Evolutionary conservation across 1,284 basidiomycete genomes (phyloP), one percentile per base, ranked within the genome.

Genomic region (Cutaneotrichosporon sp.): DNA sequence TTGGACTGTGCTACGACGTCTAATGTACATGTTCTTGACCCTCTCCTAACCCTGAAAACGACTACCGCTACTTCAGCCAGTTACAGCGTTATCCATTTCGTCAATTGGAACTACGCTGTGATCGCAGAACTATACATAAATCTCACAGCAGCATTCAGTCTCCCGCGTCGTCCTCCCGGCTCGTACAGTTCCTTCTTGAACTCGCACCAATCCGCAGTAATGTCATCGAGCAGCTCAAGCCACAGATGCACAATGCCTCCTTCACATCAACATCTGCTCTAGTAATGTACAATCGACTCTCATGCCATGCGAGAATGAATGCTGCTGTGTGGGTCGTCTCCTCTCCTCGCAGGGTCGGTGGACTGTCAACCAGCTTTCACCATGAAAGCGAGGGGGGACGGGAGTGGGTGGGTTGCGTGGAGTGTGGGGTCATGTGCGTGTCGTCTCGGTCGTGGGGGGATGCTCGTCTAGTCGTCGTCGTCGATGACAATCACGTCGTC

Each of bases 401-500:
- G 10, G 4, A 14, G 22, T 9, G 8, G 36, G 40, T 58, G 47
- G 21, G 49, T 38, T n/a, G 18, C 18, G 16, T 40, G 36, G 3
- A 4, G 36, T 26, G 55, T 26, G 13, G 16, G 42, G 18, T 46
- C 42, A 46, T 18, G 42, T 46, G 18, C 18, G 42, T 46, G 42
- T n/a, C 18, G 42, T 46, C 18, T 42, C 40, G 40, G 42, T 46
- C 42, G 42, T 46, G 6, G 18, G 42, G 42, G 11, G 13, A 42
- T 42, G 40, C 30, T 34, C 51, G 30, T 16, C 51, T 32, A 51
- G 5, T 32, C 18, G 58, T 65, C 73, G 34, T 75, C 73, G 59
- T 76, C 74, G 50, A 76, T 71, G 50, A 75, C 74, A 55, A 76
- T 76, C 61, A 73, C 74, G 36, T 76, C 74, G 60, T 72, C 74